Evolutionary conservation across 2,329 filamentous ascomycete species (phyloP).

Genomic region (Aspergillus sp.): DNA sequence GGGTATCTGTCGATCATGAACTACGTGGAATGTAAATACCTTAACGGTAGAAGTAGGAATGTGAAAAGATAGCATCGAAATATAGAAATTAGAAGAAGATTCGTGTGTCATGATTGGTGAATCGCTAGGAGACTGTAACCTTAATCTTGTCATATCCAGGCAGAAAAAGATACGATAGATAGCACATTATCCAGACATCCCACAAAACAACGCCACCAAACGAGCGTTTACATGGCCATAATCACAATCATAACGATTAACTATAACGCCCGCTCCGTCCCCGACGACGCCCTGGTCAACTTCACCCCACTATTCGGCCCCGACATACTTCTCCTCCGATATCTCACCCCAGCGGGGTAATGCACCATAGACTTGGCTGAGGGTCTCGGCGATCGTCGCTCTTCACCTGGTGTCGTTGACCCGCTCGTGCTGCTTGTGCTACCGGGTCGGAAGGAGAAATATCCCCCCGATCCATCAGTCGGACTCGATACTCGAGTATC

Average conservation of each 20-base stretch:
- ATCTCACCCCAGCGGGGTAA: not conserved
- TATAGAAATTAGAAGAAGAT: not conserved
- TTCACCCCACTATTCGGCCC: not conserved
- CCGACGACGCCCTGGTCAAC: not conserved
- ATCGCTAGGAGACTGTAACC: not conserved
- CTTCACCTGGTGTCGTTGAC: slow-evolving; percentile 1
- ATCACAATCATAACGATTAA: not conserved
- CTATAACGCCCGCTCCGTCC: not conserved
- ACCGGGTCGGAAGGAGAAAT: not conserved
- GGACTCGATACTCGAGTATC: not conserved
- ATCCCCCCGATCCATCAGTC: not conserved
- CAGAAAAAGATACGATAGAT: no score
- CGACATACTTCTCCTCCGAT: slow-evolving; percentile 5
- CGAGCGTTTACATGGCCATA: not conserved
- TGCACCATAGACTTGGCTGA: slow-evolving; percentile 1
- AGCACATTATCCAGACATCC: not conserved
- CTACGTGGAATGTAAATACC: not conserved
- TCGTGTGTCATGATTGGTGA: not conserved
- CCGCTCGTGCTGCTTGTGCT: slow-evolving; percentile 2
- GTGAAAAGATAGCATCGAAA: not conserved
- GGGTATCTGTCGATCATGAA: not conserved
- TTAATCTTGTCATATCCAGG: no score
- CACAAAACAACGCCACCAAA: not conserved
- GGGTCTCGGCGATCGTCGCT: not conserved
- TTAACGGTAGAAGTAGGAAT: not conserved